A percentile compares a stretch with the other conserved stretches of the same genome.
These are phyloP conservation scores for Favolaschia claudopus DNA, from an alignment of 768 basidiomycete species.

Conservation along the genomic window DNA sequence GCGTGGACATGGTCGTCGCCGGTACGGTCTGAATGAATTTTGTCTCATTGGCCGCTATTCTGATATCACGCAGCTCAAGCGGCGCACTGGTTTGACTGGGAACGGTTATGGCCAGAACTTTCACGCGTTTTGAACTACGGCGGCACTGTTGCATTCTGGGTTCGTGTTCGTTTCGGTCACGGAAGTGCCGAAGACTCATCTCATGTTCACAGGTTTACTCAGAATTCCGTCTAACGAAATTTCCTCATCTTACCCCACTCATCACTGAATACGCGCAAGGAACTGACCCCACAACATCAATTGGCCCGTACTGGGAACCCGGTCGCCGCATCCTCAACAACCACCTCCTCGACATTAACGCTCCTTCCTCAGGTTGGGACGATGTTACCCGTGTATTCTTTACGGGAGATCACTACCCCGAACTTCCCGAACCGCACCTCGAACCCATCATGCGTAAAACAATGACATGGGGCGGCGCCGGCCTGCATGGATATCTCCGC, in stretches of 20 bases:
- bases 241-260: conserved; percentile 62
- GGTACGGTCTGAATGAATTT: conserved; percentile 49
- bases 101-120: conserved; percentile 73
- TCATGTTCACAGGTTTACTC: conserved; percentile 60
- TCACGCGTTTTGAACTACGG: conserved; percentile 63
- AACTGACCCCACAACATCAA: conserved; percentile 53
- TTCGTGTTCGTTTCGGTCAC: conserved; percentile 35
- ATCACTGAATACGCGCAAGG: conserved; percentile 74
- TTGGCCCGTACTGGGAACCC: conserved; percentile 84
- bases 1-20: conserved; percentile 72
- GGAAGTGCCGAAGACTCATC: not conserved
- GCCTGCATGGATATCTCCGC: conserved; percentile 68
- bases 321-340: conserved; percentile 79
- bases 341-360: conserved; percentile 67
- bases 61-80: conserved; percentile 65
- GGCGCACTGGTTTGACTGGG: conserved; percentile 85
- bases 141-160: conserved; percentile 81
- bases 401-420: conserved; percentile 56
- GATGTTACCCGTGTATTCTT: conserved; percentile 64
- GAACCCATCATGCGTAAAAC: conserved; percentile 64
- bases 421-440: conserved; percentile 35
- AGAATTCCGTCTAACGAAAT: conserved; percentile 72
- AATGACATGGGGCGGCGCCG: conserved; percentile 65
- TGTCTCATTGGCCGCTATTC: not conserved
- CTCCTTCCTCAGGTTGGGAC: conserved; percentile 37